Conservation (phyloP, 106 monocot species). For the Dactylorhiza incarnata region DNA sequence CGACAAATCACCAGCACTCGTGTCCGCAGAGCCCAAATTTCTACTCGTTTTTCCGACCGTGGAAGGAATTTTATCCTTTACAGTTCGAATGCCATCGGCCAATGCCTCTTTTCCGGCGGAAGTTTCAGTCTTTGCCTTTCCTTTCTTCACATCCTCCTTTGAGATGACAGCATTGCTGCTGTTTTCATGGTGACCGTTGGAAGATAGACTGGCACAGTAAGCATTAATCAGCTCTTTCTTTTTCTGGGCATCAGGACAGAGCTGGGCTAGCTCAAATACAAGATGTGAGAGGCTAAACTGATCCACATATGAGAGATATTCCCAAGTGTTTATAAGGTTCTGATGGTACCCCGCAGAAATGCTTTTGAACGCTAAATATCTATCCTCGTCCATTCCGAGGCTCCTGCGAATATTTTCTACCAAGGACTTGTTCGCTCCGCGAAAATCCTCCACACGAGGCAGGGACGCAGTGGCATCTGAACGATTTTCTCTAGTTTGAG, state of each 20-base stretch:
- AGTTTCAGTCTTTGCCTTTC: slow-evolving; percentile 36
- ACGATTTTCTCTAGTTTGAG: slow-evolving; percentile 23
- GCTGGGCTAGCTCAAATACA: slow-evolving; percentile 70
- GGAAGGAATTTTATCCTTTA: slow-evolving; percentile 21
- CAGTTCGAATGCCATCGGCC: slow-evolving; percentile 40
- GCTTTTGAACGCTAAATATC: slow-evolving; percentile 56
- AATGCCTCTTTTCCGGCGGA: slow-evolving; percentile 21
- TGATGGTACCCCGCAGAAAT: slow-evolving; percentile 74
- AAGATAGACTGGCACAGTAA: slow-evolving; percentile 39
- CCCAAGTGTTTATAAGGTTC: slow-evolving; percentile 44
- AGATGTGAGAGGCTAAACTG: slow-evolving; percentile 88
- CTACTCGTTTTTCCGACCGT: background rate
- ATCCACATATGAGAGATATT: slow-evolving; percentile 79
- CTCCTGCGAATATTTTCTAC: slow-evolving; percentile 59
- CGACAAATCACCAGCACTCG: slow-evolving; percentile 10
- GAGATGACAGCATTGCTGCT: slow-evolving; percentile 14
- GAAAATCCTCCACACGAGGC: slow-evolving; percentile 28
- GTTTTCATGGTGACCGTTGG: slow-evolving; percentile 29
- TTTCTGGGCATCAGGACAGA: slow-evolving; percentile 75
- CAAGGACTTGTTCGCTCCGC: slow-evolving; percentile 64
- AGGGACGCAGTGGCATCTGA: slow-evolving; percentile 18
- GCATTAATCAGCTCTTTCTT: slow-evolving; percentile 68
- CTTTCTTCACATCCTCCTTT: slow-evolving; percentile 11
- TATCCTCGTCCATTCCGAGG: slow-evolving; percentile 62
- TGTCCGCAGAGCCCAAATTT: background rate